Percentiles rank a stretch among this genome's conserved stretches.
These are phyloP conservation scores for Alternaria sp. DNA, from an alignment of 2,329 filamentous ascomycete species.

Conservation along the genomic window DNA sequence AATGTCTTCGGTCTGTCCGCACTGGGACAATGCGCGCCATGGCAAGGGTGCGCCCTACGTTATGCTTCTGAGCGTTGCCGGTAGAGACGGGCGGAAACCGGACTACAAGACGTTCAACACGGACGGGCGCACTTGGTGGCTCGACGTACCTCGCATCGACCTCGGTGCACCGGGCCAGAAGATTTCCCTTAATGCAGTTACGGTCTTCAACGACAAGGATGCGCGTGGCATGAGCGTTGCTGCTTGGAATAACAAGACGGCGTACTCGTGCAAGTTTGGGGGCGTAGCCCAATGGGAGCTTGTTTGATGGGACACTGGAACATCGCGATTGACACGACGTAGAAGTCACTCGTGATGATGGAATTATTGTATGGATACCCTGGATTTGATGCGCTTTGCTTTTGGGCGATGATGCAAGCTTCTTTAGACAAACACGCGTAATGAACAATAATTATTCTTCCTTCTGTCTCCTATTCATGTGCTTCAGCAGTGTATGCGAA, in stretches of 20 bases:
- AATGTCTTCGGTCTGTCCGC: slow-evolving; percentile 80
- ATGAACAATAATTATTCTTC: not conserved
- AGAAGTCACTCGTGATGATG: not conserved
- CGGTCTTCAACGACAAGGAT: slow-evolving; percentile 59
- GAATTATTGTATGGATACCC: slow-evolving; percentile 21
- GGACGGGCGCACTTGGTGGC: slow-evolving; percentile 84
- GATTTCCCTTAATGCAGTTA: slow-evolving; percentile 71
- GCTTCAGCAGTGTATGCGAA: not conserved
- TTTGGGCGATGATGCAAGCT: not conserved
- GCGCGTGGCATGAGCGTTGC: slow-evolving; percentile 61
- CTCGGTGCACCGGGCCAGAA: slow-evolving; percentile 64
- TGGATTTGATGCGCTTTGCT: slow-evolving; percentile 1
- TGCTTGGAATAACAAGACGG: slow-evolving; percentile 50
- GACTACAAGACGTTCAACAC: slow-evolving; percentile 74
- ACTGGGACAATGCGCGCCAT: slow-evolving; percentile 79
- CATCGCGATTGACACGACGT: not conserved
- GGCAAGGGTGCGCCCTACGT: slow-evolving; percentile 73
- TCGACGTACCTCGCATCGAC: slow-evolving; percentile 69
- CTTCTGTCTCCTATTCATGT: not conserved
- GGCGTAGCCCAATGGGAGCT: slow-evolving; percentile 66
- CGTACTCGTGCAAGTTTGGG: slow-evolving; percentile 53
- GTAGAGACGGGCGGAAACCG: slow-evolving; percentile 71
- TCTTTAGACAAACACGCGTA: not conserved
- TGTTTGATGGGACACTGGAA: slow-evolving; percentile 40
- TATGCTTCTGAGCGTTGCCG: slow-evolving; percentile 71